Evolutionary conservation across 768 basidiomycete species (phyloP).

Genomic region (Hemileccinum rubropunctum): DNA sequence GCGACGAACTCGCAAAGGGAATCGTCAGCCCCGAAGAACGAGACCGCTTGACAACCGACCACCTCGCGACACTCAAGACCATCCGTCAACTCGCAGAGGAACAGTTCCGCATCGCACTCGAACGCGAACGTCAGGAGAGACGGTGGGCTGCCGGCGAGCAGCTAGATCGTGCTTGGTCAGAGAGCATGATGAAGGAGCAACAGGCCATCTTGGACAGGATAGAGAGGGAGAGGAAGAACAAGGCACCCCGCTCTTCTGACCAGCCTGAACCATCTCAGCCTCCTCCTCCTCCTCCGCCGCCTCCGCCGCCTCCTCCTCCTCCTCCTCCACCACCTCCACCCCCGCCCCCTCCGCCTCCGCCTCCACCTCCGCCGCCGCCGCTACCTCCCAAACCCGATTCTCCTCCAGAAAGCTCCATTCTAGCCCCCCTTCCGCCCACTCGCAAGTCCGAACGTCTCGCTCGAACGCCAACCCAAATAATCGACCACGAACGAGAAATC

Average conservation of each 20-base stretch:
- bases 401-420: conserved; percentile 5
- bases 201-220: conserved; percentile 49
- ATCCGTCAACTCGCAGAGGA: conserved; percentile 47
- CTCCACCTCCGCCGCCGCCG: background rate
- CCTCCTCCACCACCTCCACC: background rate
- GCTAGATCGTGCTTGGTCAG: conserved; percentile 33
- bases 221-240: conserved; percentile 36
- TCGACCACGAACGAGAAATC: conserved; percentile 26
- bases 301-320: background rate
- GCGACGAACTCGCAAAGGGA: conserved; percentile 47
- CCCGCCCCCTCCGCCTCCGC: background rate
- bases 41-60: conserved; percentile 38
- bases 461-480: conserved; percentile 16
- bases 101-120: conserved; percentile 42
- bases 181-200: conserved; percentile 35
- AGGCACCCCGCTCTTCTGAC: conserved; percentile 7
- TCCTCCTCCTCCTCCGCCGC: background rate
- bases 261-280: conserved; percentile 2
- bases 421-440: conserved; percentile 7
- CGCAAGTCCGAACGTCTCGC: conserved; percentile 18
- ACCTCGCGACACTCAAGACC: conserved; percentile 39
- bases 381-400: conserved; percentile 1
- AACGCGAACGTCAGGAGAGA: conserved; percentile 49
- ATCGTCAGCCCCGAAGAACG: conserved; percentile 33
- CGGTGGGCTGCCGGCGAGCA: conserved; percentile 43